Conservation (phyloP, 1,284 basidiomycete genomes). For the Papiliotrema fonsecae region DNA sequence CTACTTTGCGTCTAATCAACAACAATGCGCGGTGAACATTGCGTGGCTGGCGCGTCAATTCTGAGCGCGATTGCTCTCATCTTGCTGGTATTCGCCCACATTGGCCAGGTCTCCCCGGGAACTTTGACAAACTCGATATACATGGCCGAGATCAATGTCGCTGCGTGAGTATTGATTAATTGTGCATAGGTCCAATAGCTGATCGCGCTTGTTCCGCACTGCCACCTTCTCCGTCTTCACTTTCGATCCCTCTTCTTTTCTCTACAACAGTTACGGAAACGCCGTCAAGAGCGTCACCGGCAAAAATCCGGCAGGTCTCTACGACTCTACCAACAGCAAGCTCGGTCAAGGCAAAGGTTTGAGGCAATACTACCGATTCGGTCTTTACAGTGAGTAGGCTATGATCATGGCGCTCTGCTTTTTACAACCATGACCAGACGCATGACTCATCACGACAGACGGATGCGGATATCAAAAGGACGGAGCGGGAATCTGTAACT, state of each 20-base stretch:
- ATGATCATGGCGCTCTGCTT: neutral
- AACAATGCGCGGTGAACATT: constrained; percentile 44
- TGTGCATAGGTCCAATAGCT: neutral
- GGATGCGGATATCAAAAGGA: constrained; percentile 42
- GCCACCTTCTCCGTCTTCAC: neutral
- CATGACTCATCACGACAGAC: constrained; percentile 19
- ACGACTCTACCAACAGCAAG: constrained; percentile 22
- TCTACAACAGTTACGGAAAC: constrained; percentile 28
- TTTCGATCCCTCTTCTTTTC: neutral
- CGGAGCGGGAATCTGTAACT: constrained; percentile 40
- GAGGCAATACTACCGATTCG: constrained; percentile 45
- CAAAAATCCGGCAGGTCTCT: constrained; percentile 20
- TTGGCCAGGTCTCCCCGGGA: constrained; percentile 38
- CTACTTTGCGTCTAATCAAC: neutral
- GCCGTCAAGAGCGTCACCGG: constrained; percentile 25
- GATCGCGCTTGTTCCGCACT: neutral
- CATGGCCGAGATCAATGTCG: constrained; percentile 41
- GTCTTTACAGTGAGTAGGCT: constrained; percentile 38
- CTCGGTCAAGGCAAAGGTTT: constrained; percentile 36
- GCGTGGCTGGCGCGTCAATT: constrained; percentile 40
- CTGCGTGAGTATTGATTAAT: constrained; percentile 29
- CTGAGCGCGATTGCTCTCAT: constrained; percentile 39
- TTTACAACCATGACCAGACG: too few relatives aligned
- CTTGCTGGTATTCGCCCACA: constrained; percentile 43
- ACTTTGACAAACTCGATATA: constrained; percentile 33